Percentiles rank a stretch among this genome's conserved stretches.
Conservation (phyloP, 176 grass and related monocot genomes). For the Thinopyrum elongatum region DNA sequence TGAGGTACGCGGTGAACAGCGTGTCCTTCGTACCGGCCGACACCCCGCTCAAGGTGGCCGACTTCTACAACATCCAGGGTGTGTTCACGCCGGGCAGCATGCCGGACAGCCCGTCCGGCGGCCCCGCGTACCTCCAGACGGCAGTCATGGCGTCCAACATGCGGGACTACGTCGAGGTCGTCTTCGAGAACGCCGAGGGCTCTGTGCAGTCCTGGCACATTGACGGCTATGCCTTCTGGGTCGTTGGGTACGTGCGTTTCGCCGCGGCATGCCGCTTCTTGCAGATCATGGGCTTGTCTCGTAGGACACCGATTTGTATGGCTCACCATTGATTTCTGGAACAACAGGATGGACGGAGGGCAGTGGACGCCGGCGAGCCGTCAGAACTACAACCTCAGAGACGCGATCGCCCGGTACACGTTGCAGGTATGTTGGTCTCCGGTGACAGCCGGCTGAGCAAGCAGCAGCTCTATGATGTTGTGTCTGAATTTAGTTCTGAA, state of each 20-base stretch:
- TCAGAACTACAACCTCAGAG: constrained; percentile 75
- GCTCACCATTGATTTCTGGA: background rate
- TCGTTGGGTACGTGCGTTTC: constrained; percentile 56
- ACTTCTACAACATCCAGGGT: constrained; percentile 86
- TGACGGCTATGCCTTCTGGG: constrained; percentile 90
- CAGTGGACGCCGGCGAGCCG: constrained; percentile 70
- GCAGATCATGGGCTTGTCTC: background rate
- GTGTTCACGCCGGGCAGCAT: constrained; percentile 81
- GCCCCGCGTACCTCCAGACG: constrained; percentile 70
- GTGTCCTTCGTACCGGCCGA: constrained; percentile 75
- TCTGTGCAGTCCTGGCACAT: constrained; percentile 89
- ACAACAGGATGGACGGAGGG: constrained; percentile 85
- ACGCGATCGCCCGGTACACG: constrained; percentile 75
- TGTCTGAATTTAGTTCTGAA: background rate
- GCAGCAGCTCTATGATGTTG: background rate
- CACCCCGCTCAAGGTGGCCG: constrained; percentile 85
- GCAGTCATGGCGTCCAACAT: constrained; percentile 83
- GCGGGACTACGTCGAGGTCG: constrained; percentile 79
- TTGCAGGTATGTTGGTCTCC: constrained; percentile 53
- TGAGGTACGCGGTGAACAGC: constrained; percentile 89
- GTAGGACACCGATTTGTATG: background rate
- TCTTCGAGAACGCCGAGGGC: constrained; percentile 80
- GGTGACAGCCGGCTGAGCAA: background rate
- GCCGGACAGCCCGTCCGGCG: constrained; percentile 60
- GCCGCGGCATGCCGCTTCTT: background rate